A percentile compares a stretch with the other conserved stretches of the same genome.
Conservation (phyloP, 2,329 filamentous ascomycete genomes). For the Hypoxylon sp. region DNA sequence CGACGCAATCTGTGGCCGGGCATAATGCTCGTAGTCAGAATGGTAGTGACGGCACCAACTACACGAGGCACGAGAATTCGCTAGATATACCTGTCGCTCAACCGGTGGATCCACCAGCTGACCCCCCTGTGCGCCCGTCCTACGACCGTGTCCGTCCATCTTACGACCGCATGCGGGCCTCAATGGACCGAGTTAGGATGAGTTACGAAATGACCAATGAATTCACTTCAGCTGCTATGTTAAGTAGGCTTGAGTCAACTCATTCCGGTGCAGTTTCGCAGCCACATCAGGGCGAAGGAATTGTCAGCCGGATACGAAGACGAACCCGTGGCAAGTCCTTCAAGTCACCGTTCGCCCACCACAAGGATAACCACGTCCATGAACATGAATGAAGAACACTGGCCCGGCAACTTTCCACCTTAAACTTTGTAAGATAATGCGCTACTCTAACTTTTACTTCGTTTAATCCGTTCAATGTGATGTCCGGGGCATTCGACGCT, state of each 20-base stretch:
- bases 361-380: conserved; percentile 51
- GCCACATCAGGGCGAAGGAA: conserved; percentile 45
- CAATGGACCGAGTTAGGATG: conserved; percentile 86
- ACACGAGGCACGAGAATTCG: conserved; percentile 77
- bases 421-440: conserved; percentile 33
- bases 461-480: conserved; percentile 47
- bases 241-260: conserved; percentile 86
- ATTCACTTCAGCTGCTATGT: conserved; percentile 89
- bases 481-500: conserved; percentile 45
- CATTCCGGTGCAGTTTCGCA: conserved; percentile 60
- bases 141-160: conserved; percentile 82
- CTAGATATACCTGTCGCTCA: conserved; percentile 64
- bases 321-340: conserved; percentile 57
- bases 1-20: conserved; percentile 75
- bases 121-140: conserved; percentile 64
- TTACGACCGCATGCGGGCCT: conserved; percentile 88
- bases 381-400: conserved; percentile 50
- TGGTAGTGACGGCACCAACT: conserved; percentile 94
- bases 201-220: conserved; percentile 92
- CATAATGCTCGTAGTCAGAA: conserved; percentile 89
- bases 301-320: conserved; percentile 54
- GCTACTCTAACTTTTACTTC: conserved; percentile 24
- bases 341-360: conserved; percentile 53
- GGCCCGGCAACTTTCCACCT: conserved; percentile 4
- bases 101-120: conserved; percentile 46